Conservation (phyloP, 2,329 filamentous ascomycete genomes). For the Penicillium fuscoglaucum region DNA sequence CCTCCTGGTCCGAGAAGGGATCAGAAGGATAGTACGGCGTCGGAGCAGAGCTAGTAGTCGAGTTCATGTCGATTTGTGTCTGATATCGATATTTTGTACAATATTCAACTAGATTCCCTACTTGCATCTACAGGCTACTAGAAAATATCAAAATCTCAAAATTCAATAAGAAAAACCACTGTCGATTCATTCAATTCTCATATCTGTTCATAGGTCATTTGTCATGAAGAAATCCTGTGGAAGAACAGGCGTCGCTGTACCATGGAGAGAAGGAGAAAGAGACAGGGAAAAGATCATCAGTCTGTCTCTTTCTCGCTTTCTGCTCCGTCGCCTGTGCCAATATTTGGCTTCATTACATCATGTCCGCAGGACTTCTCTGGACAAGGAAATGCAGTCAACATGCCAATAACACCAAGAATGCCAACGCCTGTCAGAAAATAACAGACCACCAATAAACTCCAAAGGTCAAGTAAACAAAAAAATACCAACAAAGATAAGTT, state of each 20-base stretch:
- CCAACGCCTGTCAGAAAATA: constrained; percentile 21
- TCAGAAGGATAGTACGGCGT: constrained; percentile 15
- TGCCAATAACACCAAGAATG: constrained; percentile 25
- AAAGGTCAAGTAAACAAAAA: constrained; percentile 13
- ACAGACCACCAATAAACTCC: constrained; percentile 14
- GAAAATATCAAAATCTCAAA: not conserved
- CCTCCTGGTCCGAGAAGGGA: constrained; percentile 30
- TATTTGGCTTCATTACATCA: constrained; percentile 27
- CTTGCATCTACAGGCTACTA: not conserved
- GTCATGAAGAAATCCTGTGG: constrained; percentile 24
- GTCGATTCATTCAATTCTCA: constrained; percentile 26
- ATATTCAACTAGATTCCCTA: constrained; percentile 9
- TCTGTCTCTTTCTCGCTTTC: constrained; percentile 2
- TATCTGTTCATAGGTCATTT: constrained; percentile 27
- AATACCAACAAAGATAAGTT: constrained; percentile 11
- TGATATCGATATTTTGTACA: constrained; percentile 2
- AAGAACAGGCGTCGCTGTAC: constrained; percentile 23
- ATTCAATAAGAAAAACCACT: not conserved
- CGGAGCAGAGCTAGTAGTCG: not conserved
- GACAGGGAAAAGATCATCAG: not conserved
- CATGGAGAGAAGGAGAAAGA: constrained; percentile 13
- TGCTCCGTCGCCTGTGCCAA: constrained; percentile 20
- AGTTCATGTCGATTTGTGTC: not conserved
- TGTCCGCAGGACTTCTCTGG: constrained; percentile 19
- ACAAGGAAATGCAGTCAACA: constrained; percentile 14